Evolutionary conservation across 176 grass and related monocot species (phyloP).

Genomic region (Oryza meyeriana): DNA sequence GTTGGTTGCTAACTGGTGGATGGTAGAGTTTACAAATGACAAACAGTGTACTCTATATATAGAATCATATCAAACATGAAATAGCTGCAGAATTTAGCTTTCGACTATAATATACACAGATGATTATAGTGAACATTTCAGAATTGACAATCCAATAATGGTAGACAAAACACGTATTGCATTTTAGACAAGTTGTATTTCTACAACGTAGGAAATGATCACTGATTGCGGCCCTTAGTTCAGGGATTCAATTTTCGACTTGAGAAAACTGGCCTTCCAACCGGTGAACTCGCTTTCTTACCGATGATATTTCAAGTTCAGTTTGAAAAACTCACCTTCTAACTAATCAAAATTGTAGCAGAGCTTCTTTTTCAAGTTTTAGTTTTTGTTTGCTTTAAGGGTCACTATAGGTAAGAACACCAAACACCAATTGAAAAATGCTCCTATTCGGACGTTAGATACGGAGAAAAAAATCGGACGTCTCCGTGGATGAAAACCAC

Average conservation of each 20-base stretch:
- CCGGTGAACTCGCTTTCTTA: neutral
- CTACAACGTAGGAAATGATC: too few relatives aligned
- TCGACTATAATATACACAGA: too few relatives aligned
- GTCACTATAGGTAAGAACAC: neutral
- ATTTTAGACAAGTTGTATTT: too few relatives aligned
- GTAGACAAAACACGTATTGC: neutral
- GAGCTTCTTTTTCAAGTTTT: neutral
- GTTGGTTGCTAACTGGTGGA: neutral
- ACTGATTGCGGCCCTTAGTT: too few relatives aligned
- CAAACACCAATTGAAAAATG: too few relatives aligned
- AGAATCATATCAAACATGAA: neutral
- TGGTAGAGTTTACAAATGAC: too few relatives aligned
- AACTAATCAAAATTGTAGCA: neutral
- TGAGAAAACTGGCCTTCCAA: neutral
- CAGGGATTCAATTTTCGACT: too few relatives aligned
- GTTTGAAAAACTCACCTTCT: neutral
- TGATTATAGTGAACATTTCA: too few relatives aligned
- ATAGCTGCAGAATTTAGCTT: neutral
- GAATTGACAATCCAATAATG: too few relatives aligned
- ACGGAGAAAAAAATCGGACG: too few relatives aligned
- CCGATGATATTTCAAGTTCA: neutral
- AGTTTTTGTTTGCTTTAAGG: neutral
- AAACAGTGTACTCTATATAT: neutral
- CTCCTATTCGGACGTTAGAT: too few relatives aligned
- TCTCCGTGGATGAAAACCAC: too few relatives aligned